Conservation (phyloP, 306 rosid genomes). For the Ziziphus jujuba region DNA sequence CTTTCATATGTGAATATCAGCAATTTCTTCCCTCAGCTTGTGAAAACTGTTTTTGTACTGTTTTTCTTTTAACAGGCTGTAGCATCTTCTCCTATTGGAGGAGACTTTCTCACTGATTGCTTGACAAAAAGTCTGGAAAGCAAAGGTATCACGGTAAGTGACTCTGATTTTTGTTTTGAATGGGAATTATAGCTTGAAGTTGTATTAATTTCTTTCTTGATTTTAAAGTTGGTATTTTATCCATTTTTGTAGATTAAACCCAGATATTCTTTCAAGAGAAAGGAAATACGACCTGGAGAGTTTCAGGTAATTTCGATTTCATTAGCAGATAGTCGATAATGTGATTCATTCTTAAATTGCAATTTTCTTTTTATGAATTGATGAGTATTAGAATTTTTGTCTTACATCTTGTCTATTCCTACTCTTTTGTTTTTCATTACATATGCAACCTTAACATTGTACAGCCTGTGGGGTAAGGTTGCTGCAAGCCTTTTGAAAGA, state of each 20-base stretch:
- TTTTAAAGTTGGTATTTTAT: constrained; percentile 1
- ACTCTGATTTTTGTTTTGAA: constrained; percentile 17
- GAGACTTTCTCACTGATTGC: constrained; percentile 95
- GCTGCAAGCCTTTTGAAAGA: too few species aligned
- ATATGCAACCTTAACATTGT: not conserved
- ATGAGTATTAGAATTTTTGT: not conserved
- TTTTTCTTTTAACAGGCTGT: constrained; percentile 67
- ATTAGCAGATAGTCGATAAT: constrained; percentile 1
- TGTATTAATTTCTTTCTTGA: constrained; percentile 14
- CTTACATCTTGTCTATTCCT: not conserved
- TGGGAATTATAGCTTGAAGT: constrained; percentile 17
- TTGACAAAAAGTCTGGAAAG: constrained; percentile 95
- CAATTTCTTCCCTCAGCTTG: not conserved
- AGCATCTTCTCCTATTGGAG: constrained; percentile 89
- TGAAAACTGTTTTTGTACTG: constrained; percentile 4
- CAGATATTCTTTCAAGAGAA: constrained; percentile 87
- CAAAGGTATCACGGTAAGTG: constrained; percentile 83
- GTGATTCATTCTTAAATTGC: constrained; percentile 11
- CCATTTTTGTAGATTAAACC: constrained; percentile 69
- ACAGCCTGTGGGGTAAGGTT: too few species aligned
- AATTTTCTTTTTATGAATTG: not conserved
- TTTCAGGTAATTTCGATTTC: constrained; percentile 69
- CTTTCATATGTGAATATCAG: not conserved
- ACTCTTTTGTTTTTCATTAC: not conserved
- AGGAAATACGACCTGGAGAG: constrained; percentile 93